These are phyloP conservation scores for Aspergillus piperis DNA, from an alignment of 2,329 filamentous ascomycete genomes.

Conservation along the genomic window DNA sequence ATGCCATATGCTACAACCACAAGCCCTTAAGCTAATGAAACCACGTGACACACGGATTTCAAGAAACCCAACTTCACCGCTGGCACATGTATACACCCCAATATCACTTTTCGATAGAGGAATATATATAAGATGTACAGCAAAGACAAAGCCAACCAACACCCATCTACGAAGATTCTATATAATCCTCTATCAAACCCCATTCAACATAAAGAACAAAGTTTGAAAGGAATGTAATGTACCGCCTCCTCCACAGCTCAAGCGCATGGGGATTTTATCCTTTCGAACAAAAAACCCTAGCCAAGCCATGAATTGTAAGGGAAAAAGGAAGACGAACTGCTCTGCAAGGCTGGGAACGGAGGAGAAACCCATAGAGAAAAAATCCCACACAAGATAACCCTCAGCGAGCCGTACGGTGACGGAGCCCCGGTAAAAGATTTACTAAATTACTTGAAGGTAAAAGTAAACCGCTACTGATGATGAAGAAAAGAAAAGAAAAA, in stretches of 20 bases:
- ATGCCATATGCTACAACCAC: too few species aligned
- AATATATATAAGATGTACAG: too few species aligned
- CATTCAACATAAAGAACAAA: background rate
- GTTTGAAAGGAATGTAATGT: slow-evolving; percentile 25
- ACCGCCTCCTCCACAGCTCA: slow-evolving; percentile 52
- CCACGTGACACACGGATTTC: too few species aligned
- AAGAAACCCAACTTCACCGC: too few species aligned
- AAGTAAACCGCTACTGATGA: slow-evolving; percentile 57
- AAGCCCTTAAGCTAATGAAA: too few species aligned
- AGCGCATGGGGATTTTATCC: slow-evolving; percentile 41
- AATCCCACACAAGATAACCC: slow-evolving; percentile 48
- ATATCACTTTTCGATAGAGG: too few species aligned
- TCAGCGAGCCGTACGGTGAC: slow-evolving; percentile 51
- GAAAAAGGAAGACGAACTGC: slow-evolving; percentile 47
- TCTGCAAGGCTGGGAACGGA: slow-evolving; percentile 55
- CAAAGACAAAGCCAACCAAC: background rate
- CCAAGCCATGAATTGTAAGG: slow-evolving; percentile 46
- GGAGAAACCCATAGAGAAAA: slow-evolving; percentile 47
- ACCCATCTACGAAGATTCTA: background rate
- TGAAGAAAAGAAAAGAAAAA: slow-evolving; percentile 43
- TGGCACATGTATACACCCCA: too few species aligned
- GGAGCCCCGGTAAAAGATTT: slow-evolving; percentile 50
- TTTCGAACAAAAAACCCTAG: slow-evolving; percentile 43
- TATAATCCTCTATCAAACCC: background rate
- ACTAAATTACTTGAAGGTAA: slow-evolving; percentile 37